Percentiles rank a stretch among this genome's conserved stretches.
Conservation (phyloP, 768 basidiomycete genomes). For the Gautieria morchelliformis region DNA sequence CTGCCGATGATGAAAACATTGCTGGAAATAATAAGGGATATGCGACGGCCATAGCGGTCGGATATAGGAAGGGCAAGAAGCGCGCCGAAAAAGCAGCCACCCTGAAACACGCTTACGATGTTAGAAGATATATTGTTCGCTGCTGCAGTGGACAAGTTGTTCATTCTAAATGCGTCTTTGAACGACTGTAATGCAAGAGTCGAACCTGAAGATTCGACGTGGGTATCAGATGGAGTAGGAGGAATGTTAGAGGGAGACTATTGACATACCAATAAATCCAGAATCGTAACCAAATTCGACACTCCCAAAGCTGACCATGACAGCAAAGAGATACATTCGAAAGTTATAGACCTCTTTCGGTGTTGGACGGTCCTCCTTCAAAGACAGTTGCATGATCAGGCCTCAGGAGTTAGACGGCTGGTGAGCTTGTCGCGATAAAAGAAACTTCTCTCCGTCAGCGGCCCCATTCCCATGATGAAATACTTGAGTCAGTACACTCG, state of each 20-base stretch:
- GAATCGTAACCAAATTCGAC: constrained; percentile 36
- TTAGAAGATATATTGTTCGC: constrained; percentile 31
- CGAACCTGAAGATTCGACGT: neutral
- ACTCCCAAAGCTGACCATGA: constrained; percentile 28
- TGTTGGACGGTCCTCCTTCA: constrained; percentile 19
- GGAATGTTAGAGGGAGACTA: no score
- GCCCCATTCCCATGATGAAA: no score
- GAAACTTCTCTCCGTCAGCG: no score
- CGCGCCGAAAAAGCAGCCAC: constrained; percentile 34
- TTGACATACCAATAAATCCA: constrained; percentile 35
- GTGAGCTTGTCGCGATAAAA: no score
- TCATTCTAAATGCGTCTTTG: constrained; percentile 34
- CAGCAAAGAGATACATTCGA: constrained; percentile 28
- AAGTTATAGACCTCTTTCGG: constrained; percentile 32
- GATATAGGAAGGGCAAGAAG: constrained; percentile 28
- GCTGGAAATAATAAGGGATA: constrained; percentile 23
- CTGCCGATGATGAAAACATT: constrained; percentile 34
- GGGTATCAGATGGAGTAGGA: no score
- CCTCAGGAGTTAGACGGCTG: neutral
- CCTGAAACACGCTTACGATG: constrained; percentile 38
- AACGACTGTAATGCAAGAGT: constrained; percentile 33
- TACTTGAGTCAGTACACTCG: no score
- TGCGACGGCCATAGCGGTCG: constrained; percentile 30
- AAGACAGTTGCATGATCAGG: neutral
- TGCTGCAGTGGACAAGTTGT: constrained; percentile 20